A percentile compares a stretch with the other conserved stretches of the same genome.
These are phyloP conservation scores for Capsicum pubescens DNA, from an alignment of 257 asterid genomes.

Conservation along the genomic window DNA sequence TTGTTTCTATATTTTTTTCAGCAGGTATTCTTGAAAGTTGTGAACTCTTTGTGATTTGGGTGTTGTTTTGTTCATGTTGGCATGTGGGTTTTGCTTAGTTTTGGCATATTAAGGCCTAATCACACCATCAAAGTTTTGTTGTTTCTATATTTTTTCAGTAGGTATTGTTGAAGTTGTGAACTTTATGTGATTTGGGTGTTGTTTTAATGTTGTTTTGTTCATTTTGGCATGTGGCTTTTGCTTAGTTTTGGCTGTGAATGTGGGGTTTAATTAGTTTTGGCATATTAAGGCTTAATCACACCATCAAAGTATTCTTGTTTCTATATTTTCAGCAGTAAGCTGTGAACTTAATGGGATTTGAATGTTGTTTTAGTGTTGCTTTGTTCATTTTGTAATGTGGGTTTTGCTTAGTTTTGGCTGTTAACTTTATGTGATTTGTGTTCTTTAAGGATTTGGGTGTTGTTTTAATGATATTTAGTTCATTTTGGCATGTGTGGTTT, in stretches of 20 bases:
- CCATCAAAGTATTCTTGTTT: too few species aligned
- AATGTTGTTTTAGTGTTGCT: too few species aligned
- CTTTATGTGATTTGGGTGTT: constrained; percentile 8
- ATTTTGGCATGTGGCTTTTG: constrained; percentile 18
- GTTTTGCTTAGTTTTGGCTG: too few species aligned
- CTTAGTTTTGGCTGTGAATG: background rate
- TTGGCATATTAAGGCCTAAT: background rate
- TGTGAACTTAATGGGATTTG: too few species aligned
- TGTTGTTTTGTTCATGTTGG: constrained; percentile 14
- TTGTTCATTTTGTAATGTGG: too few species aligned
- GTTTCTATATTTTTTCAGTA: background rate
- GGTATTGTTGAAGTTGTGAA: background rate
- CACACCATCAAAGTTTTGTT: too few species aligned
- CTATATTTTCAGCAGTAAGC: too few species aligned
- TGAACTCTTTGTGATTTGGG: too few species aligned
- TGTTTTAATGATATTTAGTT: constrained; percentile 13
- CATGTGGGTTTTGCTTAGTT: background rate
- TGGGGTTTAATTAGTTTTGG: too few species aligned
- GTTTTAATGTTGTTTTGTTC: constrained; percentile 24
- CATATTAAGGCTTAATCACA: too few species aligned
- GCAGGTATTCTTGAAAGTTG: too few species aligned
- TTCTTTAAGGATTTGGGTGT: background rate
- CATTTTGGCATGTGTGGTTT: background rate
- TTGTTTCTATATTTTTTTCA: too few species aligned
- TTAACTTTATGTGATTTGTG: constrained; percentile 14